Evolutionary conservation across 2,329 filamentous ascomycete species (phyloP).

Genomic region (Scleromitrula shiraiana): DNA sequence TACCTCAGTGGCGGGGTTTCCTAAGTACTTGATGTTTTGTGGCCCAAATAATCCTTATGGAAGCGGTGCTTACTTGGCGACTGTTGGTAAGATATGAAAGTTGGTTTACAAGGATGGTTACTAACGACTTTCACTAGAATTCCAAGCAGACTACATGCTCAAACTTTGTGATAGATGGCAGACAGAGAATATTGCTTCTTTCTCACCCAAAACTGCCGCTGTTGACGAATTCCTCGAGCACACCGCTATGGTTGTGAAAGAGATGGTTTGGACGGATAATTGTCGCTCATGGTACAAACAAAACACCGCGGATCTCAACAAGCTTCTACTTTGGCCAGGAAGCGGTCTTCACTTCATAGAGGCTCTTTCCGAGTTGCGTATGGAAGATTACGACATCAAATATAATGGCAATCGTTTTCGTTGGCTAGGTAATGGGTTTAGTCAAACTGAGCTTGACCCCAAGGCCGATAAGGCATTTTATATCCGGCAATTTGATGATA

Average conservation of each 20-base stretch:
- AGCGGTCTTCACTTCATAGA: conserved; percentile 41
- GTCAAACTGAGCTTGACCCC: too few species aligned
- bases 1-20: background rate
- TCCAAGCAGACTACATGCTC: conserved; percentile 23
- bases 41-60: conserved; percentile 16
- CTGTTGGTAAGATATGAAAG: conserved; percentile 23
- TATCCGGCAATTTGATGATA: too few species aligned
- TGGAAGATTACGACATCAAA: conserved; percentile 38
- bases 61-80: too few species aligned
- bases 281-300: conserved; percentile 27
- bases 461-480: too few species aligned
- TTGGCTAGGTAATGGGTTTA: too few species aligned
- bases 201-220: conserved; percentile 38
- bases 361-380: conserved; percentile 33
- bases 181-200: conserved; percentile 39
- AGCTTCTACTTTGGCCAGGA: conserved; percentile 33
- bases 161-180: conserved; percentile 32
- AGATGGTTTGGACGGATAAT: conserved; percentile 40
- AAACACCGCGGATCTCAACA: too few species aligned
- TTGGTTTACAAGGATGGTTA: conserved; percentile 17
- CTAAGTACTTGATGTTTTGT: conserved; percentile 9
- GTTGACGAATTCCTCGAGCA: conserved; percentile 44
- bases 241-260: conserved; percentile 43
- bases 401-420: too few species aligned
- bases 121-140: too few species aligned